phyloP scores from a whole-genome alignment of 2,329 filamentous ascomycete species.

The Apiospora pterosperma region DNA sequence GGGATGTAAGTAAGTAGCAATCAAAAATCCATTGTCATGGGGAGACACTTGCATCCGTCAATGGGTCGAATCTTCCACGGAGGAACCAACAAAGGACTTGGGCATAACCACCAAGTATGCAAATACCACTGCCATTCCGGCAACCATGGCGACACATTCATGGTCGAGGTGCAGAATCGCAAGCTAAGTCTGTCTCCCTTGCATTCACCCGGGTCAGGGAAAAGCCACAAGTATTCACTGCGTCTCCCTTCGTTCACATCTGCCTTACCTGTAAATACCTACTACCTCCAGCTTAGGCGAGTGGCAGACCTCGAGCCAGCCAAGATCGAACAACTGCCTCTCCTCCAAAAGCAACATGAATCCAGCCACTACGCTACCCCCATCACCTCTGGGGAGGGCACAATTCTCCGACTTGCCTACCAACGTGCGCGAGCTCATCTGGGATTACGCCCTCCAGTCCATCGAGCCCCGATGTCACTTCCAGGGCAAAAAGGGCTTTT shows the following conservation, averaged over 20 bases:
- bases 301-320: background rate
- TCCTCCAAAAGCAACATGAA: background rate
- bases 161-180: background rate
- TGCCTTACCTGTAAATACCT: background rate
- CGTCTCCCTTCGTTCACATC: background rate
- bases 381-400: background rate
- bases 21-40: background rate
- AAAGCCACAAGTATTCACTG: background rate
- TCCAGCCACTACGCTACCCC: background rate
- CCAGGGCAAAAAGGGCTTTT: background rate
- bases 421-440: conserved; percentile 1
- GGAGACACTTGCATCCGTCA: background rate
- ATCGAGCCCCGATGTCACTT: background rate
- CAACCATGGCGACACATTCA: background rate
- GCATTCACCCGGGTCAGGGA: background rate
- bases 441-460: background rate
- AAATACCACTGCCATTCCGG: background rate
- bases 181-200: background rate
- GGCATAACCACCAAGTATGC: background rate
- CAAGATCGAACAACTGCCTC: background rate
- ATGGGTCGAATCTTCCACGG: background rate
- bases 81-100: background rate
- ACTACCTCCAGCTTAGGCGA: background rate
- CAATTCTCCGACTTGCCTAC: background rate
- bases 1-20: background rate